Evolutionary conservation across 1,284 basidiomycete species (phyloP).

Genomic region (Apiotrichum laibachii): DNA sequence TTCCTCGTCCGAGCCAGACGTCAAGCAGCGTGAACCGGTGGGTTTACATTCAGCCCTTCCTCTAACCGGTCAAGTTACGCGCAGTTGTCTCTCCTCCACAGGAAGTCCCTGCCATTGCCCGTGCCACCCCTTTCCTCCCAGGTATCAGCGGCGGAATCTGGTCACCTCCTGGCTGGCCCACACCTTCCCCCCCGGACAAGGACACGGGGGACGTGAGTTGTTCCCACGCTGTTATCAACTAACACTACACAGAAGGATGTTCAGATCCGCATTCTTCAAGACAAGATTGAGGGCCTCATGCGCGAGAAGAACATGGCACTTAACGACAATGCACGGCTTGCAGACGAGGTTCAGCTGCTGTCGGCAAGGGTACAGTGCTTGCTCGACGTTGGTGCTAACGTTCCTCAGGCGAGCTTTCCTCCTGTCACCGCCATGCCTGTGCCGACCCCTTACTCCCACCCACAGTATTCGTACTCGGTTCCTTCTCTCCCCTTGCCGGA

Average conservation of each 20-base stretch:
- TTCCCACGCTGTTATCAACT: background rate
- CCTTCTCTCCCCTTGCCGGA: background rate
- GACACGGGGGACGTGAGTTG: slow-evolving; percentile 3
- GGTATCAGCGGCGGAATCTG: slow-evolving; percentile 22
- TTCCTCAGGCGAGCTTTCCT: background rate
- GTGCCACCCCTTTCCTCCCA: slow-evolving; percentile 20
- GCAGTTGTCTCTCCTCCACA: background rate
- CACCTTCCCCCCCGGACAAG: background rate
- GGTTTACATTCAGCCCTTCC: background rate
- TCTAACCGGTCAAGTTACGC: slow-evolving; percentile 5
- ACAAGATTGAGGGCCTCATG: slow-evolving; percentile 27
- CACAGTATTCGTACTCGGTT: background rate
- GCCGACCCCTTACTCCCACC: no score
- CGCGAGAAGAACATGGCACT: slow-evolving; percentile 32
- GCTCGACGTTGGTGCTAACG: slow-evolving; percentile 1
- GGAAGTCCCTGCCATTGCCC: slow-evolving; percentile 3
- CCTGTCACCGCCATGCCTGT: background rate
- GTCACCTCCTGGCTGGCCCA: slow-evolving; percentile 5
- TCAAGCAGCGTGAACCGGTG: slow-evolving; percentile 4
- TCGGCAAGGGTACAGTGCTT: slow-evolving; percentile 8
- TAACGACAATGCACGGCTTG: slow-evolving; percentile 15
- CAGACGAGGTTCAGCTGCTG: slow-evolving; percentile 18
- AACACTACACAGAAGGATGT: slow-evolving; percentile 12
- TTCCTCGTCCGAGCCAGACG: background rate
- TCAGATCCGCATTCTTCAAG: slow-evolving; percentile 17